These are phyloP conservation scores for Ascochyta rabiei DNA, from an alignment of 2,329 filamentous ascomycete genomes.

Conservation along the genomic window DNA sequence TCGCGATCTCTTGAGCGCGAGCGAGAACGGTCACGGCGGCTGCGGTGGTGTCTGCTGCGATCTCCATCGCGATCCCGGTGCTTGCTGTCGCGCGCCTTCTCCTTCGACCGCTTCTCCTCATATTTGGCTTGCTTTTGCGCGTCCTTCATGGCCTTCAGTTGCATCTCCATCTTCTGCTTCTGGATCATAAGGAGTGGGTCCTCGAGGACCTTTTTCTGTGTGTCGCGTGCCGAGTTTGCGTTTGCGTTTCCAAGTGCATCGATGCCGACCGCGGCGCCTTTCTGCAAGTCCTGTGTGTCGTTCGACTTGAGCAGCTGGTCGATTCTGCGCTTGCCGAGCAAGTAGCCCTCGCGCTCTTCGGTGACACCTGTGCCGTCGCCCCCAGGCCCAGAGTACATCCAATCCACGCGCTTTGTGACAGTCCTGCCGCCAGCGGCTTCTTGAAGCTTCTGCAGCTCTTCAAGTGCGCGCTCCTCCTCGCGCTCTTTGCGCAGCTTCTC, in stretches of 20 bases:
- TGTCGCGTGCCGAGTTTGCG: slow-evolving; percentile 78
- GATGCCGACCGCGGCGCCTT: slow-evolving; percentile 55
- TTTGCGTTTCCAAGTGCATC: slow-evolving; percentile 62
- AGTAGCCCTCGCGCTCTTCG: slow-evolving; percentile 92
- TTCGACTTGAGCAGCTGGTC: slow-evolving; percentile 80
- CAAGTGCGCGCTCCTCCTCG: slow-evolving; percentile 88
- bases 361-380: slow-evolving; percentile 68
- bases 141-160: slow-evolving; percentile 68
- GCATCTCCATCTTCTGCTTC: slow-evolving; percentile 70
- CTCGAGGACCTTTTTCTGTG: slow-evolving; percentile 82
- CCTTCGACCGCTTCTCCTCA: slow-evolving; percentile 41
- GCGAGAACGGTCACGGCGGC: slow-evolving; percentile 43
- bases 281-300: slow-evolving; percentile 75
- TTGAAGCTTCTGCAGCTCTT: slow-evolving; percentile 88
- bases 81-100: slow-evolving; percentile 56
- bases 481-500: slow-evolving; percentile 91
- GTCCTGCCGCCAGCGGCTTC: slow-evolving; percentile 86
- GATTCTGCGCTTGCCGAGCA: slow-evolving; percentile 90
- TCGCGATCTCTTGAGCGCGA: slow-evolving; percentile 42
- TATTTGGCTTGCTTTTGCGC: slow-evolving; percentile 51
- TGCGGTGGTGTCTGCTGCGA: slow-evolving; percentile 32
- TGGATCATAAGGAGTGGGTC: slow-evolving; percentile 94
- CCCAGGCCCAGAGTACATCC: slow-evolving; percentile 95
- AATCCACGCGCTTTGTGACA: slow-evolving; percentile 84
- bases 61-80: slow-evolving; percentile 45